These are phyloP conservation scores for Cercospora sp. DNA, from an alignment of 2,329 filamentous ascomycete genomes.

Conservation along the genomic window DNA sequence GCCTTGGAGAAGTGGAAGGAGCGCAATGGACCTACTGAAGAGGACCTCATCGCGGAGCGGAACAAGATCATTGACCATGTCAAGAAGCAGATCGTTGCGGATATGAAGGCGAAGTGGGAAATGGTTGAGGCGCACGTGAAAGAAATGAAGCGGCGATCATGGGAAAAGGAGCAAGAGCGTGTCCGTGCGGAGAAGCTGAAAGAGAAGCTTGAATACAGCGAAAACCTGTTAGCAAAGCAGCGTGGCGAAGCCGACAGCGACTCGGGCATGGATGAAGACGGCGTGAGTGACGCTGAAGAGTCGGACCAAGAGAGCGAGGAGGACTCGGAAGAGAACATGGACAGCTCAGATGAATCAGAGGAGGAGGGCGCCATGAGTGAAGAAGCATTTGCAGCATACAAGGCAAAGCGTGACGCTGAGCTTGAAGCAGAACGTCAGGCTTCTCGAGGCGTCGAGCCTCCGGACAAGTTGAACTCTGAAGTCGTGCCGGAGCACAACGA, in stretches of 20 bases:
- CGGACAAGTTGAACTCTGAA: constrained; percentile 35
- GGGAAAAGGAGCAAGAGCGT: constrained; percentile 64
- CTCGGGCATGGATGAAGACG: constrained; percentile 33
- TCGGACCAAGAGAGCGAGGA: constrained; percentile 39
- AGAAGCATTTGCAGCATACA: constrained; percentile 35
- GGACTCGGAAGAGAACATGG: constrained; percentile 35
- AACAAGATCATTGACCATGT: constrained; percentile 61
- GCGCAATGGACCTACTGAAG: constrained; percentile 71
- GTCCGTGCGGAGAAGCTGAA: constrained; percentile 73
- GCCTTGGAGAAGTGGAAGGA: constrained; percentile 73
- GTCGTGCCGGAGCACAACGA: constrained; percentile 30
- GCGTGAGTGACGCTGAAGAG: constrained; percentile 29
- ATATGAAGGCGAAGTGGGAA: constrained; percentile 62
- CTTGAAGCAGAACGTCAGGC: constrained; percentile 31
- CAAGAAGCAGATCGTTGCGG: constrained; percentile 72
- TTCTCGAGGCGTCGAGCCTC: constrained; percentile 31
- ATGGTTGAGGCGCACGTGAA: constrained; percentile 60
- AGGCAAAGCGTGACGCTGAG: constrained; percentile 30
- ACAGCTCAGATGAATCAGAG: constrained; percentile 40
- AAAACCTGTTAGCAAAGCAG: constrained; percentile 37
- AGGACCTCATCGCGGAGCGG: constrained; percentile 80
- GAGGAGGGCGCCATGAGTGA: constrained; percentile 60
- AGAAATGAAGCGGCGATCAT: constrained; percentile 55
- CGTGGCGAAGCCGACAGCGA: constrained; percentile 35
- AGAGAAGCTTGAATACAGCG: constrained; percentile 43